These are phyloP conservation scores for Ophiostoma fasciatum DNA, from an alignment of 2,329 filamentous ascomycete genomes.

Conservation along the genomic window DNA sequence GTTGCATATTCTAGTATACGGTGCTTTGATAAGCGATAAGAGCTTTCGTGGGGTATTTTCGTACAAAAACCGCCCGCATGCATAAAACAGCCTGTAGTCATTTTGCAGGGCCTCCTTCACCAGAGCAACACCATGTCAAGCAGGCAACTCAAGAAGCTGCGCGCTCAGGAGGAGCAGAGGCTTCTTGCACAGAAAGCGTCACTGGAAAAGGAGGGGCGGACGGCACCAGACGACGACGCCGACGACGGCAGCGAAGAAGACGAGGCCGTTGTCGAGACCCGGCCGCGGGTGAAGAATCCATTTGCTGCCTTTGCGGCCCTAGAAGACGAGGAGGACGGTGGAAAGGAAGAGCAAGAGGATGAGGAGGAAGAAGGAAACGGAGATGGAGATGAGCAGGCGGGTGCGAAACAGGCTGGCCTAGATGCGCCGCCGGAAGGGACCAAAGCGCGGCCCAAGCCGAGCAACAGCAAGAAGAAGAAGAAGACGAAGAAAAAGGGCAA, in stretches of 20 bases:
- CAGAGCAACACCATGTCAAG: not conserved
- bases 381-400: slow-evolving; percentile 16
- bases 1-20: no score
- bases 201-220: not conserved
- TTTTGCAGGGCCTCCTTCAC: no score
- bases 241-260: slow-evolving; percentile 11
- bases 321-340: slow-evolving; percentile 27
- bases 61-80: no score
- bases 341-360: slow-evolving; percentile 22
- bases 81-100: no score
- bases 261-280: not conserved
- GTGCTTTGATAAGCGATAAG: no score
- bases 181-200: not conserved
- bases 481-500: slow-evolving; percentile 7
- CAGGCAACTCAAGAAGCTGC: not conserved
- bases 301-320: slow-evolving; percentile 38
- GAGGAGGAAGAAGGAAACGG: slow-evolving; percentile 20
- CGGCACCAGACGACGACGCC: slow-evolving; percentile 15
- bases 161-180: not conserved
- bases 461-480: slow-evolving; percentile 20
- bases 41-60: no score
- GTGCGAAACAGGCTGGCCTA: no score
- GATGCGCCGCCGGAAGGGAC: no score
- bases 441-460: slow-evolving; percentile 3
- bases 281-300: slow-evolving; percentile 11